phyloP scores from a whole-genome alignment of 805 yeast species.

The Starmerella scarabaei region DNA sequence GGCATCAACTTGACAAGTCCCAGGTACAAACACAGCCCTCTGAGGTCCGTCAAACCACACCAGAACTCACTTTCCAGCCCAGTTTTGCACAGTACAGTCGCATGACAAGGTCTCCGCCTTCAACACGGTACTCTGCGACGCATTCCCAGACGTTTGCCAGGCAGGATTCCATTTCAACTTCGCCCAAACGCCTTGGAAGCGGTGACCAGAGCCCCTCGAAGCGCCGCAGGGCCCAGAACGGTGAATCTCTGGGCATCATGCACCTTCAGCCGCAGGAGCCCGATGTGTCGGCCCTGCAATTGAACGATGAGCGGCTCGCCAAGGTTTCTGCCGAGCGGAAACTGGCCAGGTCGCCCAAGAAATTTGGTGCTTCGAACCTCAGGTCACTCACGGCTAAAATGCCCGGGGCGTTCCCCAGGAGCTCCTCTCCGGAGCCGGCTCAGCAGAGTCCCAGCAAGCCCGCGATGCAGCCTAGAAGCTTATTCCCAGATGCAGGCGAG shows the following conservation, averaged over 20 bases:
- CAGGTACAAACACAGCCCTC: background rate
- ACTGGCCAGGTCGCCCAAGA: slow-evolving; percentile 1
- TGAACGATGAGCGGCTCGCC: slow-evolving; percentile 7
- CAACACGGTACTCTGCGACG: slow-evolving; percentile 19
- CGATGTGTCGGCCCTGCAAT: slow-evolving; percentile 3
- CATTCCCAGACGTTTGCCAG: slow-evolving; percentile 22
- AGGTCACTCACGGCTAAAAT: too few species aligned
- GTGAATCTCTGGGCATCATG: slow-evolving; percentile 3
- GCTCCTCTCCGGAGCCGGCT: too few species aligned
- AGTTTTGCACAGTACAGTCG: too few species aligned
- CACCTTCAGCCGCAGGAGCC: background rate
- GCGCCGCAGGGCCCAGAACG: slow-evolving; percentile 10
- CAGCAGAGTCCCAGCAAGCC: too few species aligned
- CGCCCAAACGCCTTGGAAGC: slow-evolving; percentile 7
- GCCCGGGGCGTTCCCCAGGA: too few species aligned
- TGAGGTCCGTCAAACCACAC: background rate
- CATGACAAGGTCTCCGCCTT: slow-evolving; percentile 9
- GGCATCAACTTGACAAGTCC: slow-evolving; percentile 3
- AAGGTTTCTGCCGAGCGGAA: slow-evolving; percentile 7
- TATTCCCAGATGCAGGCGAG: too few species aligned
- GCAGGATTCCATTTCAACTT: slow-evolving; percentile 19
- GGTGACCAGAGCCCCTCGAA: slow-evolving; percentile 13
- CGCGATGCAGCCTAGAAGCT: too few species aligned
- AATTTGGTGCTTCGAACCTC: too few species aligned
- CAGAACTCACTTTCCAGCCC: too few species aligned